Evolutionary conservation across 2,329 filamentous ascomycete species (phyloP).

Genomic region (Dothidotthia symphoricarpi): DNA sequence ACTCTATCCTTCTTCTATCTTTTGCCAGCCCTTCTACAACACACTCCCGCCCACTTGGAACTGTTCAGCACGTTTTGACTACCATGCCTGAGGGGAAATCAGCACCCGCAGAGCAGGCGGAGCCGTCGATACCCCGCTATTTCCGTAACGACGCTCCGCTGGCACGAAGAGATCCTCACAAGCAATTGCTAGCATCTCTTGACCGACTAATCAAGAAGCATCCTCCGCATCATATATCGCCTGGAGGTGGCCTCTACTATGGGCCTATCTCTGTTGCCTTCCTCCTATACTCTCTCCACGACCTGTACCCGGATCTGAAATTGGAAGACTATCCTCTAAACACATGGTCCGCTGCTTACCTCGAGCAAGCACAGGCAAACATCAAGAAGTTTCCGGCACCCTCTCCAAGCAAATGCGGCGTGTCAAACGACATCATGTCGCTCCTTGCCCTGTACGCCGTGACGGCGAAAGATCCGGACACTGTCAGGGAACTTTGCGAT

Average conservation of each 20-base stretch:
- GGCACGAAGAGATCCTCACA: constrained; percentile 46
- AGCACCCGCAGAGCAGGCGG: constrained; percentile 16
- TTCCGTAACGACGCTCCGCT: constrained; percentile 43
- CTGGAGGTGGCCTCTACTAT: constrained; percentile 52
- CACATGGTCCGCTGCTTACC: constrained; percentile 52
- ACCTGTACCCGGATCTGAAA: constrained; percentile 49
- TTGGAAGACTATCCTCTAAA: constrained; percentile 49
- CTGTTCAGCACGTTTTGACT: constrained; percentile 1
- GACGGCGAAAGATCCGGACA: constrained; percentile 50
- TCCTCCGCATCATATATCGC: constrained; percentile 47
- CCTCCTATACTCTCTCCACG: constrained; percentile 51
- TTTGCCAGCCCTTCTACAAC: neutral
- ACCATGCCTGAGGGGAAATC: constrained; percentile 31
- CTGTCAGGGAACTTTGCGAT: constrained; percentile 52
- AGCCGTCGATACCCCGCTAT: constrained; percentile 41
- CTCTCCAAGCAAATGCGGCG: constrained; percentile 47
- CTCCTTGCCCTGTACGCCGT: constrained; percentile 52
- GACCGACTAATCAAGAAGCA: constrained; percentile 49
- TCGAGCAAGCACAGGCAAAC: constrained; percentile 51
- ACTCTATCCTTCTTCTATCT: neutral
- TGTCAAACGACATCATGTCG: constrained; percentile 52
- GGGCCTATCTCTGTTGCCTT: constrained; percentile 52
- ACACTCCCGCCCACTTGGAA: neutral
- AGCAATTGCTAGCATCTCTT: constrained; percentile 52
- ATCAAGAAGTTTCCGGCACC: constrained; percentile 52